Percentiles rank a stretch among this genome's conserved stretches.
These are phyloP conservation scores for Gymnopus androsaceus DNA, from an alignment of 1,284 basidiomycete genomes.

Conservation along the genomic window DNA sequence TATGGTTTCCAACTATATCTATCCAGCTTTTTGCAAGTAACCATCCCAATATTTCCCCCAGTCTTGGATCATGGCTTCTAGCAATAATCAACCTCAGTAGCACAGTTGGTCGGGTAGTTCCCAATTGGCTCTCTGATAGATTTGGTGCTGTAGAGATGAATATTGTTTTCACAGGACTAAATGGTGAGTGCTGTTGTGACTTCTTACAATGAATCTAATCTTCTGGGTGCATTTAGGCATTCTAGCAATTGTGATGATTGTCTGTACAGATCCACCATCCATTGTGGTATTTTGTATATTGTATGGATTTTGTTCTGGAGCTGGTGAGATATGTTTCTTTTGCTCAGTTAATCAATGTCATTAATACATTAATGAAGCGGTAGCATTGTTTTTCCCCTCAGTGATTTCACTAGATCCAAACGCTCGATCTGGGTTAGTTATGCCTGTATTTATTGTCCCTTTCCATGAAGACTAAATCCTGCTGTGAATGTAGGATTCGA, in stretches of 20 bases:
- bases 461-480: background rate
- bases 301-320: too few relatives aligned
- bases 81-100: conserved; percentile 1
- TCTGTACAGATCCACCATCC: background rate
- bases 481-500: background rate
- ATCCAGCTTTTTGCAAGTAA: conserved; percentile 10
- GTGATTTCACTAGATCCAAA: background rate
- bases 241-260: background rate
- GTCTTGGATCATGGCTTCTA: conserved; percentile 3
- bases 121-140: conserved; percentile 4
- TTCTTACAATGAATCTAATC: background rate
- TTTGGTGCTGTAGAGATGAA: conserved; percentile 2
- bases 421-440: too few relatives aligned
- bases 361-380: too few relatives aligned
- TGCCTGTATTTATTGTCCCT: background rate
- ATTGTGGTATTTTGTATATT: too few relatives aligned
- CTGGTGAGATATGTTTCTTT: too few relatives aligned
- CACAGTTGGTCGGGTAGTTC: conserved; percentile 2
- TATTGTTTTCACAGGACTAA: background rate
- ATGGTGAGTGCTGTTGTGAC: background rate
- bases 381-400: background rate
- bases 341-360: too few relatives aligned
- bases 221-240: too few relatives aligned
- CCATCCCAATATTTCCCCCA: conserved; percentile 2
- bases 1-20: conserved; percentile 4